These are phyloP conservation scores for Polyporus arcularius DNA, from an alignment of 768 basidiomycete species.

Conservation along the genomic window DNA sequence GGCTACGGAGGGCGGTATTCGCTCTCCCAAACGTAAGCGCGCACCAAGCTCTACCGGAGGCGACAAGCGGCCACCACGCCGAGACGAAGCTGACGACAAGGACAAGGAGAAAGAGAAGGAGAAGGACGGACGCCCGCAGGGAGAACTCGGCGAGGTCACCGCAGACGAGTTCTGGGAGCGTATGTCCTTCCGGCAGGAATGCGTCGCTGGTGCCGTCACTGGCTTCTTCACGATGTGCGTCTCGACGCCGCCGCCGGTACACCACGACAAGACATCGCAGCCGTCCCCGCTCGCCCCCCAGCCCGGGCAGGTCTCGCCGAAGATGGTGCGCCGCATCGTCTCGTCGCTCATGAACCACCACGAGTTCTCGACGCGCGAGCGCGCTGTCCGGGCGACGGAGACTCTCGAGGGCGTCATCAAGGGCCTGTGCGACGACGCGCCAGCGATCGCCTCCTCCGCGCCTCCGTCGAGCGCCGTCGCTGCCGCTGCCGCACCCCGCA, in stretches of 20 bases:
- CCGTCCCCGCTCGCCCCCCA: constrained; percentile 51
- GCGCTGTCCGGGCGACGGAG: constrained; percentile 68
- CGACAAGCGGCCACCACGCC: neutral
- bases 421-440: constrained; percentile 66
- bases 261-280: constrained; percentile 18
- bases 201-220: constrained; percentile 84
- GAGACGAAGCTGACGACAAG: constrained; percentile 1
- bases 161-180: constrained; percentile 95
- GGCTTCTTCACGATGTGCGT: constrained; percentile 83
- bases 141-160: constrained; percentile 59
- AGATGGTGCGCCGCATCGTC: constrained; percentile 71
- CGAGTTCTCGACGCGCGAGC: constrained; percentile 73
- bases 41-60: constrained; percentile 19
- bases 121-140: constrained; percentile 32
- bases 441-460: constrained; percentile 9
- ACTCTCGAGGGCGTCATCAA: constrained; percentile 67
- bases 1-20: constrained; percentile 51
- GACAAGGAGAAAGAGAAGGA: constrained; percentile 30
- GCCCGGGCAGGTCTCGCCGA: constrained; percentile 62
- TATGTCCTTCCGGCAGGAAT: constrained; percentile 96
- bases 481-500: constrained; percentile 3
- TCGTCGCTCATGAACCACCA: constrained; percentile 68
- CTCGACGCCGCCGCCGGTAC: constrained; percentile 18
- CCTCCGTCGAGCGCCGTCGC: too few relatives aligned
- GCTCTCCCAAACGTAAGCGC: constrained; percentile 64